Evolutionary conservation across 306 rosid genomes (phyloP), one percentile per base, ranked within the genome.

Genomic region (Corylus avellana): DNA sequence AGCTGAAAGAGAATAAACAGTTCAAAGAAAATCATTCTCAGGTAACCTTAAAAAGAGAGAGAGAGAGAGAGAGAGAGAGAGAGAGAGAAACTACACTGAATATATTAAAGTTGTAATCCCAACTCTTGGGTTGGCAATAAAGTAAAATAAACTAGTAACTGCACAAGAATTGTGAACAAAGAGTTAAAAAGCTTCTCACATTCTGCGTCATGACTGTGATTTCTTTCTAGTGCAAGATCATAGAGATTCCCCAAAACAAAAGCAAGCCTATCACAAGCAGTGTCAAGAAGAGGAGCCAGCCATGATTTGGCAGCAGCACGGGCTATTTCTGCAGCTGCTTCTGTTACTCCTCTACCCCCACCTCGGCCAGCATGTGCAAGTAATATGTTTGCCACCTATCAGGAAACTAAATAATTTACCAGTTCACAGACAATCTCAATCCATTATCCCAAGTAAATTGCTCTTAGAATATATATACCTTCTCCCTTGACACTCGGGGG

Each of bases 301-400:
- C 99, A 95, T 69, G 99, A 91, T 68, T 88, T 88, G 62, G 99
- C 99, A 48, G 97, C 98, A 64, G 99, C 91, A 71, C 98, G 96
- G 51, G 98, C 99, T 86, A 93, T 93, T 86, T 95, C 99, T 56
- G 99, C 99, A n/a, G 99, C 96, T 62, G 99, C 99, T 82, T 91
- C 97, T 51, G 92, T 79, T 72, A 87, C 81, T 79, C 97, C 99
- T 83, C 93, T 89, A 71, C 88, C 94, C 76, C 97, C 99, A 18
- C 96, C 96, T 70, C 93, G 86, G 72, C 99, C 92, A 58, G 98
- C 97, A 67, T 91, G 98, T 74, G 99, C 98, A 78, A 95, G 99
- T 73, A 95, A 84, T 85, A 95, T 95, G 86, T 95, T 93, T 67
- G 99, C 99, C 64, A 95, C 99, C 99, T 95, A 83, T 77, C 78